These are phyloP conservation scores for Dissophora ornata DNA, from an alignment of 192 early-diverging fungal species.

Conservation along the genomic window DNA sequence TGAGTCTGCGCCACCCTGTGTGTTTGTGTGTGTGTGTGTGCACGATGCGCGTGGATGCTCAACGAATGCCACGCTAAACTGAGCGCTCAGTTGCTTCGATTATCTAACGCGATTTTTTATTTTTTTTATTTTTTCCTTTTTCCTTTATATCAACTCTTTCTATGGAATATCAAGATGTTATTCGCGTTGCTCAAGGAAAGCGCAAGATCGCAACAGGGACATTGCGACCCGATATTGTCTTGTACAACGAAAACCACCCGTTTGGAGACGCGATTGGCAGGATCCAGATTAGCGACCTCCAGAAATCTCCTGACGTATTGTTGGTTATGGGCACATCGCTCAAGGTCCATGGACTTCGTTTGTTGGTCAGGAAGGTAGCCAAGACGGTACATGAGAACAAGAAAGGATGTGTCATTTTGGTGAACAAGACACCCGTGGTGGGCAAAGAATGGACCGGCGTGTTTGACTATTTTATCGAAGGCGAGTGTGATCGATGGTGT, in stretches of 20 bases:
- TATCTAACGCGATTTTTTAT: background rate
- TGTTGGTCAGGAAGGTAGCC: constrained; percentile 80
- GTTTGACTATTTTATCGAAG: constrained; percentile 84
- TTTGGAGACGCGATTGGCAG: constrained; percentile 75
- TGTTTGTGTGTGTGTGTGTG: background rate
- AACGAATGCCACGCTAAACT: too few relatives aligned
- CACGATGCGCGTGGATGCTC: too few relatives aligned
- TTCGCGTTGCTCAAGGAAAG: constrained; percentile 77
- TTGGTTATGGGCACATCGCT: constrained; percentile 92
- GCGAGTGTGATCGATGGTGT: constrained; percentile 76
- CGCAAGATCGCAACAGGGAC: constrained; percentile 79
- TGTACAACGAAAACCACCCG: constrained; percentile 94
- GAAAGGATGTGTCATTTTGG: constrained; percentile 72
- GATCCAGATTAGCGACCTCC: constrained; percentile 66
- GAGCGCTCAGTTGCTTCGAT: too few relatives aligned
- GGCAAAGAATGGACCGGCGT: constrained; percentile 82
- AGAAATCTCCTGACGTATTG: constrained; percentile 76
- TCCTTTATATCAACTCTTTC: background rate
- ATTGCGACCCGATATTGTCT: constrained; percentile 90
- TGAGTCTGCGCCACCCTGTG: background rate
- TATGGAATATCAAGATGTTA: constrained; percentile 32
- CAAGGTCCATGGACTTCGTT: constrained; percentile 82
- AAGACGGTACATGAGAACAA: constrained; percentile 64
- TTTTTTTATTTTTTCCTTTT: background rate
- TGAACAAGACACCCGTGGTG: constrained; percentile 75